A percentile compares a stretch with the other conserved stretches of the same genome.
These are phyloP conservation scores for Hypoxylon rickii DNA, from an alignment of 495 filamentous ascomycete species.

Conservation along the genomic window DNA sequence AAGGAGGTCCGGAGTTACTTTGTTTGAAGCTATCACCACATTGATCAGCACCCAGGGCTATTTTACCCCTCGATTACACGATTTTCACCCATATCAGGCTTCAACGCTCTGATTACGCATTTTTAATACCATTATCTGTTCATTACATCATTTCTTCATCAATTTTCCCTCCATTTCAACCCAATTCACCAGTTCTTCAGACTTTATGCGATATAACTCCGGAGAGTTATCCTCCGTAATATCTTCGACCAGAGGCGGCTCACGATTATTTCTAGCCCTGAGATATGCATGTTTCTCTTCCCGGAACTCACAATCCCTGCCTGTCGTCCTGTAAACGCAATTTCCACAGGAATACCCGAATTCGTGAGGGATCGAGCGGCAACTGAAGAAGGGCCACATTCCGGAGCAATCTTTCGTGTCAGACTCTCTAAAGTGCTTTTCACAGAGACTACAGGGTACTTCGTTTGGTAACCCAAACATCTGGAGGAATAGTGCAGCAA, in stretches of 20 bases:
- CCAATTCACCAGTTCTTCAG: neutral
- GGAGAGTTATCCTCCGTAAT: neutral
- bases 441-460: neutral
- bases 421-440: neutral
- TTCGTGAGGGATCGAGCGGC: neutral
- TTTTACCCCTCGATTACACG: no score
- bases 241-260: neutral
- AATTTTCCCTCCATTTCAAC: neutral
- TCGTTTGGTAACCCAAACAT: neutral
- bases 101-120: no score
- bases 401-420: neutral
- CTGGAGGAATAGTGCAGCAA: neutral
- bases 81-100: no score
- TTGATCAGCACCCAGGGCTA: no score
- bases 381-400: neutral
- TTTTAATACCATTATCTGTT: no score
- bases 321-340: neutral
- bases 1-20: no score
- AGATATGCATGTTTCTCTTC: neutral
- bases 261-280: neutral
- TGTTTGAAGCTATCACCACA: no score
- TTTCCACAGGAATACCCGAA: neutral
- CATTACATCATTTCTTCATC: no score
- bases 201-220: neutral
- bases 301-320: neutral